phyloP scores from a whole-genome alignment of 257 asterid genomes.

The Solanum sparsipilum region DNA sequence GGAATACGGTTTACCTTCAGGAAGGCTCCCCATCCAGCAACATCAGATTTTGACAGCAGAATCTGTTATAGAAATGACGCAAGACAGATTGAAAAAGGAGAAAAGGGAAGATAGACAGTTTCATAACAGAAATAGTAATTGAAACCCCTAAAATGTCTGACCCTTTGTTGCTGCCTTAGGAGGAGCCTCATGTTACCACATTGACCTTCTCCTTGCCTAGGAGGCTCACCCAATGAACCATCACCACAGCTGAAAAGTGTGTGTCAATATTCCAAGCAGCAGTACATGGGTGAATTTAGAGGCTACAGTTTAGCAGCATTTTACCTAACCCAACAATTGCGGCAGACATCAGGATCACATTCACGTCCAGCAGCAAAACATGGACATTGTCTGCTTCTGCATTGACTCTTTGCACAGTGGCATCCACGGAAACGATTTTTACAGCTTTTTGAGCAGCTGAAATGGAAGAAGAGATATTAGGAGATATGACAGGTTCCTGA shows the following conservation, averaged over 20 bases:
- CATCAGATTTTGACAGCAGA: slow-evolving; percentile 74
- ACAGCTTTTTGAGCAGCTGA: slow-evolving; percentile 91
- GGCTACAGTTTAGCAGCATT: background rate
- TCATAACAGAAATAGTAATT: background rate
- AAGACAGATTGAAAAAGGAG: background rate
- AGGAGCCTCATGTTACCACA: slow-evolving; percentile 96
- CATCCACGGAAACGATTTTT: slow-evolving; percentile 97
- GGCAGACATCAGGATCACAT: slow-evolving; percentile 99
- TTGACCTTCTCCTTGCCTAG: slow-evolving; percentile 78
- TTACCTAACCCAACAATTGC: slow-evolving; percentile 98
- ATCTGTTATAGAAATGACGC: slow-evolving; percentile 27
- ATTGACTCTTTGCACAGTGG: slow-evolving; percentile 97
- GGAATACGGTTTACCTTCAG: slow-evolving; percentile 42
- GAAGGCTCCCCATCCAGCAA: slow-evolving; percentile 99
- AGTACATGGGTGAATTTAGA: background rate
- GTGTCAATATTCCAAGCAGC: background rate
- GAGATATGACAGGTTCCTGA: background rate
- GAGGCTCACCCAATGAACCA: slow-evolving; percentile 69
- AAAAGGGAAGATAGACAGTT: background rate
- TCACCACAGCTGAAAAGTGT: slow-evolving; percentile 69
- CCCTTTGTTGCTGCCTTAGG: slow-evolving; percentile 90
- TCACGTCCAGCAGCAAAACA: slow-evolving; percentile 99
- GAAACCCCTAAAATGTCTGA: slow-evolving; percentile 14
- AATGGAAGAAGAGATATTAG: slow-evolving; percentile 2
- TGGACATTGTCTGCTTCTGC: slow-evolving; percentile 98